Evolutionary conservation across 2,329 filamentous ascomycete genomes (phyloP), one percentile per base, ranked within the genome.

Genomic region (Mycogone perniciosa): DNA sequence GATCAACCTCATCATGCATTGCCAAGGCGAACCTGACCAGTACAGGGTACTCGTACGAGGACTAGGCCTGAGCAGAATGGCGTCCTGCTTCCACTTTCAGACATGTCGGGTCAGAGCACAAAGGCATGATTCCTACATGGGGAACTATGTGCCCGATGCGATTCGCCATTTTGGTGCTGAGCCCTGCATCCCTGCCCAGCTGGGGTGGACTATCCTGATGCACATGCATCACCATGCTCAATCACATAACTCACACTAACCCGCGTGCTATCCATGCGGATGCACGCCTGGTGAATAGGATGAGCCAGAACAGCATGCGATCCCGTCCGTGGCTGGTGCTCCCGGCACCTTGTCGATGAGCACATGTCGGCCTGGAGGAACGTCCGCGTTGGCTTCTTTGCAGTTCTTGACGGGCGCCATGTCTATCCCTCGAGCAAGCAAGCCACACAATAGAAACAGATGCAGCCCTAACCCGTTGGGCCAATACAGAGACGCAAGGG

Each of bases 1-100:
- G 51, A 53, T 53, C 51, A 41, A 50, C 51, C 51, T 50, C 51
- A 48, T 44, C 50, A 45, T 50, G 51, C 51, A 44, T 50, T 38
- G 50, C 40, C 46, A 49, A 49, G 43, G 41, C 37, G 20, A 37
- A 34, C 39, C 41, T 45, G 50, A 46, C 34, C 41, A 34, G 40
- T 38, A 38, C 34, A 52, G 44, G 46, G 38, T 35, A 29, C 38
- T 34, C 34, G 26, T 29, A 43, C 31, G 43, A 33, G 44, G 49
- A 47, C 31, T 13, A 26, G 20, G 20, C 35, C 31, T 44, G 37
- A 35, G 30, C 29, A 26, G 26, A 38, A 45, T n/a, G 35, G 11
- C 33, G 38, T n/a, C 10, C 8, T 38, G 30, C 46, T 44, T 43
- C 44, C 29, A 34, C 39, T 27, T 34, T 48, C 35, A 46, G 45